A percentile compares a stretch with the other conserved stretches of the same genome.
Conservation (phyloP, 2,329 filamentous ascomycete species). For the Aspergillus tubingensis region DNA sequence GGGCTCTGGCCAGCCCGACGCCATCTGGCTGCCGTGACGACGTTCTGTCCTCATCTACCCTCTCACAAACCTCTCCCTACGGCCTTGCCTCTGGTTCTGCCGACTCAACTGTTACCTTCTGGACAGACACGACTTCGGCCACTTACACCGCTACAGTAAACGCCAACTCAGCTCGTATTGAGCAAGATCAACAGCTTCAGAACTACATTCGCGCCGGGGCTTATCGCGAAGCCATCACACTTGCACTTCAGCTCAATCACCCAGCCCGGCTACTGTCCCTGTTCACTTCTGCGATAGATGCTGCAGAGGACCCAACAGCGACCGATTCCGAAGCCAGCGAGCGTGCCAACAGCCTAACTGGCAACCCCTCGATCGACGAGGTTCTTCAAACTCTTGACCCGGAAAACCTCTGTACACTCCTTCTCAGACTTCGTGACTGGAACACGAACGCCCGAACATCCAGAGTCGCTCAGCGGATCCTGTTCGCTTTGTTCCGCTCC, state of each 20-base stretch:
- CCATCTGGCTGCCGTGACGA: conserved; percentile 37
- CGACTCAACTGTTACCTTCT: conserved; percentile 92
- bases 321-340: conserved; percentile 35
- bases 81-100: conserved; percentile 86
- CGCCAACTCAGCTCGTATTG: conserved; percentile 75
- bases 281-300: conserved; percentile 75
- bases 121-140: conserved; percentile 84
- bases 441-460: conserved; percentile 92
- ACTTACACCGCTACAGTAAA: conserved; percentile 74
- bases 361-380: conserved; percentile 68
- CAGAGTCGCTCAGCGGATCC: conserved; percentile 78
- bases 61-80: conserved; percentile 50
- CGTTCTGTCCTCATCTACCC: conserved; percentile 32
- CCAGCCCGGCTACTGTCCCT: conserved; percentile 81
- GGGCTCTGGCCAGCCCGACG: conserved; percentile 75
- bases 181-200: conserved; percentile 91
- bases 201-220: conserved; percentile 88
- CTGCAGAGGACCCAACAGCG: conserved; percentile 63
- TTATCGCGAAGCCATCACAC: conserved; percentile 87
- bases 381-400: conserved; percentile 78
- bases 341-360: conserved; percentile 42
- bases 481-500: conserved; percentile 75
- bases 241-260: conserved; percentile 92
- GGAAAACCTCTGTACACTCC: conserved; percentile 80
- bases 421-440: conserved; percentile 88